Conservation (phyloP, 2,329 filamentous ascomycete genomes). For the Alternaria atra region DNA sequence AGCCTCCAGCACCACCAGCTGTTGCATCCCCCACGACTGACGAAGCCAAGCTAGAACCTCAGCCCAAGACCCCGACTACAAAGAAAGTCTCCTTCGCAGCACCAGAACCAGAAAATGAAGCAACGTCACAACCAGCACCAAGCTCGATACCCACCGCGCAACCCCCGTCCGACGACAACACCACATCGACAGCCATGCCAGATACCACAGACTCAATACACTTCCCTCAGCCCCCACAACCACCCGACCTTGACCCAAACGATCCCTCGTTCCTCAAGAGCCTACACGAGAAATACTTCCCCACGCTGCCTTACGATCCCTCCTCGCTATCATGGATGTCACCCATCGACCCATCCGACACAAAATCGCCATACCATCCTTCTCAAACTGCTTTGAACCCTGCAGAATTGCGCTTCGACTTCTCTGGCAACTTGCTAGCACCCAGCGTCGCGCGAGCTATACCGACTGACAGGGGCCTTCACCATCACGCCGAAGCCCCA, state of each 20-base stretch:
- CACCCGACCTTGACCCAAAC: slow-evolving; percentile 81
- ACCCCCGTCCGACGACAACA: slow-evolving; percentile 1
- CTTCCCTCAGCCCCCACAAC: slow-evolving; percentile 65
- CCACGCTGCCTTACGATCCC: slow-evolving; percentile 83
- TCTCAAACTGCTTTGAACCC: slow-evolving; percentile 75
- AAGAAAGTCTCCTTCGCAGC: slow-evolving; percentile 50
- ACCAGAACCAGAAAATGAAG: slow-evolving; percentile 20
- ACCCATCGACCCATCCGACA: slow-evolving; percentile 68
- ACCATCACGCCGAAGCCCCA: slow-evolving; percentile 92
- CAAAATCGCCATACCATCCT: slow-evolving; percentile 81
- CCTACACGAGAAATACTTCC: slow-evolving; percentile 93
- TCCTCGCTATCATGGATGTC: slow-evolving; percentile 91
- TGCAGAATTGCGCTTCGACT: slow-evolving; percentile 86
- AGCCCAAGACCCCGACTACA: slow-evolving; percentile 17
- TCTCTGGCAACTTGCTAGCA: slow-evolving; percentile 80
- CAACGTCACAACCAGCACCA: slow-evolving; percentile 4
- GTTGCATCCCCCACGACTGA: slow-evolving; percentile 19
- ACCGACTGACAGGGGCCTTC: slow-evolving; percentile 80
- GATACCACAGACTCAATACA: slow-evolving; percentile 66
- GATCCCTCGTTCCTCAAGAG: slow-evolving; percentile 84
- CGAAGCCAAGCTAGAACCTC: slow-evolving; percentile 17
- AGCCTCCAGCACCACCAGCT: slow-evolving; percentile 9
- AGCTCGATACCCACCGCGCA: slow-evolving; percentile 2
- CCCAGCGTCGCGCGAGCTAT: slow-evolving; percentile 78
- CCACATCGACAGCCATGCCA: slow-evolving; percentile 56